Evolutionary conservation across 2,329 filamentous ascomycete genomes (phyloP).

Genomic region (Helotiales sp.): DNA sequence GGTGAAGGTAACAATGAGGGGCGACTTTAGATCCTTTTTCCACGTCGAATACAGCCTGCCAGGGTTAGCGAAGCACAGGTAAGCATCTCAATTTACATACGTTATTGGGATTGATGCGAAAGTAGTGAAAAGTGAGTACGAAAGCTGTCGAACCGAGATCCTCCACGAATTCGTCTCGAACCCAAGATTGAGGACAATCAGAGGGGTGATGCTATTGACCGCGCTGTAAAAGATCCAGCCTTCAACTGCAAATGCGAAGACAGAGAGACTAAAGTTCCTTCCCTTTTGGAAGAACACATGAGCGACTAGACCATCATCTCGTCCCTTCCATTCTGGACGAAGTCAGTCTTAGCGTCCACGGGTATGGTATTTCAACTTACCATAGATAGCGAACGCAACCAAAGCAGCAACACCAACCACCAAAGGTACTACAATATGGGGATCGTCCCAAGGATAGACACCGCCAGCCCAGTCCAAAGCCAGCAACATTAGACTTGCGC

Average conservation of each 20-base stretch:
- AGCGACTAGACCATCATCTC: conserved; percentile 53
- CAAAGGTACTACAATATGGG: conserved; percentile 34
- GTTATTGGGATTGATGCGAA: conserved; percentile 44
- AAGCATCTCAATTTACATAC: conserved; percentile 19
- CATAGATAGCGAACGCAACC: conserved; percentile 36
- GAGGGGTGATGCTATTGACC: conserved; percentile 50
- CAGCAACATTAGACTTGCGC: conserved; percentile 45
- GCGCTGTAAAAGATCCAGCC: conserved; percentile 59
- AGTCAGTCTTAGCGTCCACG: conserved; percentile 12
- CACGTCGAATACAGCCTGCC: conserved; percentile 44
- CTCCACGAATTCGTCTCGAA: conserved; percentile 47
- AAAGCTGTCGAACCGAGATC: conserved; percentile 50
- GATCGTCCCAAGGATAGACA: conserved; percentile 38
- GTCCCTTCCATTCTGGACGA: conserved; percentile 53
- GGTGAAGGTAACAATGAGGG: conserved; percentile 46
- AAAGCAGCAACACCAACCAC: conserved; percentile 33
- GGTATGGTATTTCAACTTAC: conserved; percentile 26
- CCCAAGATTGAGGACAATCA: conserved; percentile 49
- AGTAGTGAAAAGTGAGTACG: conserved; percentile 43
- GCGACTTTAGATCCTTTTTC: conserved; percentile 49
- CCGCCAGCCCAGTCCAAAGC: conserved; percentile 48
- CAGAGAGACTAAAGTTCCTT: conserved; percentile 54
- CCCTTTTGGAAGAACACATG: conserved; percentile 55
- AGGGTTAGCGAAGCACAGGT: background rate
- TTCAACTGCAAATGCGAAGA: conserved; percentile 57